Evolutionary conservation across 192 early-diverging fungal species (phyloP).

Genomic region (Backusella luteola): DNA sequence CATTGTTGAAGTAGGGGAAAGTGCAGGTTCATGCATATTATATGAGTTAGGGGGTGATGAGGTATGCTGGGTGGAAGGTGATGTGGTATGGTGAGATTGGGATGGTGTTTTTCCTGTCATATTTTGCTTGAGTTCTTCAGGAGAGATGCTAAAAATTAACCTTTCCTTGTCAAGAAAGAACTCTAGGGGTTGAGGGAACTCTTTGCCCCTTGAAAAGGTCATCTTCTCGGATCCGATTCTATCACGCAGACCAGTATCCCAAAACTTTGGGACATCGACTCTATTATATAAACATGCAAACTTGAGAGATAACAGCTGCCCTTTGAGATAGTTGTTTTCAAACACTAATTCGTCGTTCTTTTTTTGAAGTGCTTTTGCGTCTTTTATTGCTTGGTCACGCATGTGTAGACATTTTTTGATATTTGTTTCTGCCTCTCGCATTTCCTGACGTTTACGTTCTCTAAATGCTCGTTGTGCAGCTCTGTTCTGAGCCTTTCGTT

Average conservation of each 20-base stretch:
- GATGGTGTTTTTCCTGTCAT: constrained; percentile 1
- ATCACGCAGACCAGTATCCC: constrained; percentile 22
- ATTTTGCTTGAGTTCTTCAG: not conserved
- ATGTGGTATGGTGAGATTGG: not conserved
- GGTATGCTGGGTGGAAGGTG: not conserved
- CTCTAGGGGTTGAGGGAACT: constrained; percentile 7
- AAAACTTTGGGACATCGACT: constrained; percentile 30
- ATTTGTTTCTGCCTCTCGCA: constrained; percentile 57
- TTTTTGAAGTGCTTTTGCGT: constrained; percentile 39
- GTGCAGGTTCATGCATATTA: not conserved
- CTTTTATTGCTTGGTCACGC: constrained; percentile 50
- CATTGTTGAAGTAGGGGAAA: not conserved
- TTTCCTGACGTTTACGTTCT: constrained; percentile 77
- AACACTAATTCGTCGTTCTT: constrained; percentile 39
- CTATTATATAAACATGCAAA: constrained; percentile 25
- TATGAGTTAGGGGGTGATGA: not conserved
- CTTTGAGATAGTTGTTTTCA: constrained; percentile 47
- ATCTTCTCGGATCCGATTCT: constrained; percentile 5
- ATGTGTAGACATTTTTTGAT: constrained; percentile 65
- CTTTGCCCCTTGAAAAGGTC: constrained; percentile 7
- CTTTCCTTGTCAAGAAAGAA: constrained; percentile 12
- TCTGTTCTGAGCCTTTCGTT: constrained; percentile 76
- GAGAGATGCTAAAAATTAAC: constrained; percentile 6
- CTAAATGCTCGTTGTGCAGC: constrained; percentile 89
- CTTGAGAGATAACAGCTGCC: constrained; percentile 36